Evolutionary conservation across 371 early-diverging fungal species (phyloP), one percentile per base, ranked within the genome.

Genomic region (Apophysomyces elegans): DNA sequence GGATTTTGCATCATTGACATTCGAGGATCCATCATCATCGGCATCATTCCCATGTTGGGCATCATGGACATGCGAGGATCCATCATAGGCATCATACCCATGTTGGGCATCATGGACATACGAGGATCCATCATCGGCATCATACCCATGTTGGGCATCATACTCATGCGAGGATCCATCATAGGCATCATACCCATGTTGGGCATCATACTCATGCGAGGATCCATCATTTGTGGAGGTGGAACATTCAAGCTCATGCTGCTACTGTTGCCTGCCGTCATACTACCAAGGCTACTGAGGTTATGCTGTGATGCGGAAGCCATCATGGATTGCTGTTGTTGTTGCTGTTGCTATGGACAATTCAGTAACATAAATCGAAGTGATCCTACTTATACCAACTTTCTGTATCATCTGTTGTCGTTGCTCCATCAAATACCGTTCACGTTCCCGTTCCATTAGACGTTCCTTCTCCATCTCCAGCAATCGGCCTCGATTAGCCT

Each of bases 21-120:
- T 9, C 71, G 75, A 8, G 75, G 71, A 56, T 72, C 71, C 80
- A 79, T 79, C 75, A 76, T 74, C 65, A 72, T 68, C 32, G 39
- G 36, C 54, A 32, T 36, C 67, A 62, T 61, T 7, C 44, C 45
- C 68, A 63, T 41, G 56, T 66, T 67, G 64, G 41, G 56, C 62
- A 63, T 70, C 60, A 60, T 64, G 35, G 68, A 62, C 76, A 77
- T 77, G 16, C 73, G 72, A 11, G 79, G 76, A 65, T 79, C 74
- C 76, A 79, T 71, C 74, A 74, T 76, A 1, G 64, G 65, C 73
- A 78, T 69, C 74, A 73, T 67, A 5, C 21, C 35, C 62, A 61
- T 62, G 13, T 16, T 47, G 26, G 16, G 13, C 63, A 63, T 62
- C 67, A 67, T 67, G 26, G 38, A 13, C 50, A 64, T 58, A 18